Conservation (phyloP, 2,329 filamentous ascomycete species). For the Arthrinium phaeospermum region DNA sequence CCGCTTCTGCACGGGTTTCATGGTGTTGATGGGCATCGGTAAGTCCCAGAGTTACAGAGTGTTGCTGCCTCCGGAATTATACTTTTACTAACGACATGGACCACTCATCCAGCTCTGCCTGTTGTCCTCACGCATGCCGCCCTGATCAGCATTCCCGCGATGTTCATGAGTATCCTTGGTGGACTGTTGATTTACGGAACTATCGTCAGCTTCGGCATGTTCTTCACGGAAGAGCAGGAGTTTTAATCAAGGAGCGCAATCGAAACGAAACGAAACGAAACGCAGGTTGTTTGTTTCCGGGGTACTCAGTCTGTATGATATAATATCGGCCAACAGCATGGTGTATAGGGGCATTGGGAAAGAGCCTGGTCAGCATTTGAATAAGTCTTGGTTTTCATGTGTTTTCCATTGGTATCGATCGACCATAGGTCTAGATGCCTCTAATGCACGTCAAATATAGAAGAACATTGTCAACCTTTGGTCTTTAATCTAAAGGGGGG, state of each 20-base stretch:
- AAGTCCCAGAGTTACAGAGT: slow-evolving; percentile 40
- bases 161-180: slow-evolving; percentile 93
- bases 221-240: slow-evolving; percentile 97
- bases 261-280: background rate
- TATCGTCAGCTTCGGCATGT: slow-evolving; percentile 97
- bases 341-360: slow-evolving; percentile 17
- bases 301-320: slow-evolving; percentile 15
- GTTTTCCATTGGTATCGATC: background rate
- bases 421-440: background rate
- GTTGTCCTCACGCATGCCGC: slow-evolving; percentile 85
- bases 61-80: slow-evolving; percentile 14
- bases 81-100: slow-evolving; percentile 26
- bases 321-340: slow-evolving; percentile 18
- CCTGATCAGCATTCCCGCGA: slow-evolving; percentile 82
- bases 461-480: background rate
- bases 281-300: background rate
- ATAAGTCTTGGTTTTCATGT: slow-evolving; percentile 9
- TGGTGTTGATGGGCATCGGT: slow-evolving; percentile 98
- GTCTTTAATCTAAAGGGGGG: background rate
- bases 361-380: slow-evolving; percentile 20
- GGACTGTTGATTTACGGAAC: slow-evolving; percentile 96
- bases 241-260: slow-evolving; percentile 60
- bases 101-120: slow-evolving; percentile 73
- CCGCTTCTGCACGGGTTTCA: slow-evolving; percentile 90
- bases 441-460: slow-evolving; percentile 8